A percentile compares a stretch with the other conserved stretches of the same genome.
Conservation (phyloP, 306 rosid species). For the Vigna radiata region DNA sequence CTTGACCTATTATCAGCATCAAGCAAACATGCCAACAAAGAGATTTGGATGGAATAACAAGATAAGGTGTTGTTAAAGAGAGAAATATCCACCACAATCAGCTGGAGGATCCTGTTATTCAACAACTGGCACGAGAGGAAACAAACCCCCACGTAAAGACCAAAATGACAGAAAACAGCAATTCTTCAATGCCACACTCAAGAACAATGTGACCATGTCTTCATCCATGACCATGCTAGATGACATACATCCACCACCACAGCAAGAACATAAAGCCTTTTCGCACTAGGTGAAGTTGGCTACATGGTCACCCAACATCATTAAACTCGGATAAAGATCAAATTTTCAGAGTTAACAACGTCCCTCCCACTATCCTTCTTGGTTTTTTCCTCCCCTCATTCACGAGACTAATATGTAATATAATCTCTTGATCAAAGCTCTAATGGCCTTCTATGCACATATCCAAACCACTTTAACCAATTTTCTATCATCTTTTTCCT, state of each 20-base stretch:
- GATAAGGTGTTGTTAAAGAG: not conserved
- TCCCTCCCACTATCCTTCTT: not conserved
- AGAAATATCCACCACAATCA: not conserved
- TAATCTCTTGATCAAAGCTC: not conserved
- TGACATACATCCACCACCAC: conserved; percentile 5
- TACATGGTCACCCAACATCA: not conserved
- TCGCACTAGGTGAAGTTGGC: not conserved
- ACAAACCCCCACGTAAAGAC: not conserved
- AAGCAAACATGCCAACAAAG: conserved; percentile 16
- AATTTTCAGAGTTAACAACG: not conserved
- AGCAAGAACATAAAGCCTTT: not conserved
- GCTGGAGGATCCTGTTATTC: not conserved
- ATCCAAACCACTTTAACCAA: not conserved
- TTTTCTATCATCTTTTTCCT: not conserved
- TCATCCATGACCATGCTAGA: conserved; percentile 10
- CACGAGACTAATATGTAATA: not conserved
- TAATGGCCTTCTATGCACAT: not conserved
- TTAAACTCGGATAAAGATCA: not conserved
- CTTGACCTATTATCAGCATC: conserved; percentile 31
- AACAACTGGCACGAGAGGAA: conserved; percentile 9
- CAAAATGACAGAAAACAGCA: not conserved
- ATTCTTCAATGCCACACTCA: not conserved
- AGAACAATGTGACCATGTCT: conserved; percentile 17
- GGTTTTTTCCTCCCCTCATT: not conserved
- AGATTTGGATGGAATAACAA: not conserved